phyloP scores from a whole-genome alignment of 1,139 yeast genomes.

The Hansenula lynferdii region DNA sequence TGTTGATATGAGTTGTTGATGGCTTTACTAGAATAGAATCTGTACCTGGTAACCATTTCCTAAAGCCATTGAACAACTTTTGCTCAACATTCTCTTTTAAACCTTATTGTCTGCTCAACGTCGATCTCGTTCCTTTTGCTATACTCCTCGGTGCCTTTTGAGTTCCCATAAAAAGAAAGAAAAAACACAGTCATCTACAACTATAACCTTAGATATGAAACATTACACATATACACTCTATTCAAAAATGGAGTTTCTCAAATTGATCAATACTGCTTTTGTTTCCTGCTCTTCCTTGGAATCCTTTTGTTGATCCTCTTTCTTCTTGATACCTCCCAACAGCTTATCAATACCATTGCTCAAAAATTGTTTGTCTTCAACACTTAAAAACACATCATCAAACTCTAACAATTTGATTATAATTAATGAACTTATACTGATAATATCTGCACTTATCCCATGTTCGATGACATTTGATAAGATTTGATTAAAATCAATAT shows the following conservation, averaged over 20 bases:
- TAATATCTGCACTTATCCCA: slow-evolving; percentile 20
- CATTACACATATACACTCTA: too few relatives aligned
- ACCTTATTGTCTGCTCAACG: too few relatives aligned
- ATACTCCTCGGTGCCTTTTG: too few relatives aligned
- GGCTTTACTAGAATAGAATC: too few relatives aligned
- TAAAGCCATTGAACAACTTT: too few relatives aligned
- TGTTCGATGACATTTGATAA: slow-evolving; percentile 14
- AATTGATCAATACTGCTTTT: slow-evolving; percentile 15
- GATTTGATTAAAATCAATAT: slow-evolving; percentile 20
- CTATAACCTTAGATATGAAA: neutral
- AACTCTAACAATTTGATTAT: slow-evolving; percentile 20
- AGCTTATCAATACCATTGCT: slow-evolving; percentile 22
- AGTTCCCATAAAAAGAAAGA: too few relatives aligned
- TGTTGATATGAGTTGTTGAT: too few relatives aligned
- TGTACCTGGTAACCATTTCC: too few relatives aligned
- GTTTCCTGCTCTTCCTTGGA: slow-evolving; percentile 24
- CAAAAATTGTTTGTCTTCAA: slow-evolving; percentile 12
- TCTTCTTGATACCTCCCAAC: slow-evolving; percentile 19
- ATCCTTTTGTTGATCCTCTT: slow-evolving; percentile 22
- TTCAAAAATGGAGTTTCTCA: slow-evolving; percentile 18
- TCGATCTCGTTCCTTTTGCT: too few relatives aligned
- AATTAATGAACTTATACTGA: slow-evolving; percentile 20
- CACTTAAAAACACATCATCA: slow-evolving; percentile 19
- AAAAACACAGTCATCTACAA: neutral
- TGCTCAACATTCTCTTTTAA: too few relatives aligned